Conservation (phyloP, 176 grass and related monocot genomes). For the Metroxylon sagu region DNA sequence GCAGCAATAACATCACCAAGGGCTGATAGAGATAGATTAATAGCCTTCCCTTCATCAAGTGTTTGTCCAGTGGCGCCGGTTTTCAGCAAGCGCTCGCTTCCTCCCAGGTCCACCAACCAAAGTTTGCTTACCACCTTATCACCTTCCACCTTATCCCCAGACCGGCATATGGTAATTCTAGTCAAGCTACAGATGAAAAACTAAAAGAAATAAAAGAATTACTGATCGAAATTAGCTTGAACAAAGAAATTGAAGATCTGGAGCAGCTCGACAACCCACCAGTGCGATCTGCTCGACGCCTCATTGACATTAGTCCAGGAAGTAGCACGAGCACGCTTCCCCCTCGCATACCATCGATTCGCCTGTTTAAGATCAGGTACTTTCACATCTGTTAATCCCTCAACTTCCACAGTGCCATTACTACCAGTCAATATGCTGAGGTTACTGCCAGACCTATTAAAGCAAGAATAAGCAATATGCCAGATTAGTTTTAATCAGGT, state of each 20-base stretch:
- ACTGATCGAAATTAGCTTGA: background rate
- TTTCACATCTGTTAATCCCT: constrained; percentile 55
- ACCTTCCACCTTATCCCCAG: constrained; percentile 20
- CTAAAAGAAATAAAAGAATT: constrained; percentile 76
- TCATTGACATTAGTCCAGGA: constrained; percentile 91
- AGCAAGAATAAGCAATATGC: no score
- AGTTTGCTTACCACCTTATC: constrained; percentile 50
- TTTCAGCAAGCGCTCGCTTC: constrained; percentile 86
- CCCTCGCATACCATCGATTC: constrained; percentile 70
- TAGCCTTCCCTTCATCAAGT: constrained; percentile 90
- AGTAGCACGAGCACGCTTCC: constrained; percentile 49
- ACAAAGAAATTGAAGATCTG: background rate
- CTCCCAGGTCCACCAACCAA: constrained; percentile 85
- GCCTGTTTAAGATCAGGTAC: constrained; percentile 58
- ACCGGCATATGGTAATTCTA: constrained; percentile 70
- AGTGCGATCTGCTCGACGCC: constrained; percentile 85
- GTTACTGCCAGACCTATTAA: constrained; percentile 26
- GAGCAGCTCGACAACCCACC: constrained; percentile 41
- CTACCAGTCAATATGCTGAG: constrained; percentile 58
- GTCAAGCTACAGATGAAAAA: constrained; percentile 77
- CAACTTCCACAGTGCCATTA: constrained; percentile 61
- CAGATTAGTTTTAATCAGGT: no score
- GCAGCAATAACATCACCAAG: constrained; percentile 90
- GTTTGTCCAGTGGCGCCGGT: constrained; percentile 78
- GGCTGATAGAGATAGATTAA: constrained; percentile 90